Base-by-base conservation (phyloP, 257 asterid species). In the Linaria vulgaris region DNA sequence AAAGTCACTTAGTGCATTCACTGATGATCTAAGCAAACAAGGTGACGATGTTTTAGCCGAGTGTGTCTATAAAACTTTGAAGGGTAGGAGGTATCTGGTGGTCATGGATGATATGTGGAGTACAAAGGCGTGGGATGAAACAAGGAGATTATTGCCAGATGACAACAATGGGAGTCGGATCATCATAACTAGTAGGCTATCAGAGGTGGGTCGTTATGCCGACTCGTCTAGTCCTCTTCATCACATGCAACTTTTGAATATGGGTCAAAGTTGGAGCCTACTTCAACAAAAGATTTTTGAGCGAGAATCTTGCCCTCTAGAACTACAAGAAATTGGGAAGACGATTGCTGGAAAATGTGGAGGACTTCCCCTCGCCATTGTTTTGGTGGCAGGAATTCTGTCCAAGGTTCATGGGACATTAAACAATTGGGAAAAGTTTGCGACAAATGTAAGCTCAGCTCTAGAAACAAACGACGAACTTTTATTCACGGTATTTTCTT, bases 31-130 rank as follows among this genome's bases (percentile, higher is more conserved):
- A 72, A 20, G n/a, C n/a, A n/a, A n/a, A n/a, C n/a, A n/a, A n/a
- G n/a, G n/a, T n/a, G n/a, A n/a, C n/a, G n/a, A n/a, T n/a, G 41
- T 39, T 10, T 21, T 72, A n/a, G 63, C 49, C 25, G 64, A 49
- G 12, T 8, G 7, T 13, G 37, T 72, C n/a, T n/a, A n/a, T n/a
- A n/a, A n/a, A n/a, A n/a, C n/a, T n/a, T n/a, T n/a, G n/a, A n/a
- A n/a, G n/a, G 55, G 64, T 4, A 52, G 41, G 69, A 72, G 64
- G 54, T 72, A 72, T 11, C 47, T 72, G 2, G 37, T 66, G 9
- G 61, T 72, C 1, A 1, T 67, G 51, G 77, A 72, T 66, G 73
- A 66, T 39, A 22, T 66, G 15, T 60, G 77, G 77, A 22, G 53
- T 6, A 46, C 10, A 12, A 25, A 11, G 10, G 48, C 22, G 0